A percentile compares a stretch with the other conserved stretches of the same genome.
Conservation (phyloP, 2,329 filamentous ascomycete species). For the Colletotrichum melonis region DNA sequence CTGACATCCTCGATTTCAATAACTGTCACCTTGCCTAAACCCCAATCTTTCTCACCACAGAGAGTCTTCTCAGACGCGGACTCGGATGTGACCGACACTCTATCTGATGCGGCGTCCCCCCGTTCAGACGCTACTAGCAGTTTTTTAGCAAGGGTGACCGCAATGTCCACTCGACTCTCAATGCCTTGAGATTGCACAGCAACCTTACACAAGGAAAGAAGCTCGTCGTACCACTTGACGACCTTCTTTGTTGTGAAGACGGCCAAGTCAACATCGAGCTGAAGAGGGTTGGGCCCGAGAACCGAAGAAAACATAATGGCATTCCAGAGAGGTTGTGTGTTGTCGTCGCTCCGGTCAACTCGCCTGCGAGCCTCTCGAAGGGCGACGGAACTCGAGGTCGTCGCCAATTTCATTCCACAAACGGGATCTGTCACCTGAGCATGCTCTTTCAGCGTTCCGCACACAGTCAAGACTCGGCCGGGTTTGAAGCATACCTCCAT, state of each 20-base stretch:
- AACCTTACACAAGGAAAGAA: not conserved
- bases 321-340: not conserved
- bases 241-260: not conserved
- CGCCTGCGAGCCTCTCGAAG: not conserved
- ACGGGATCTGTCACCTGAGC: not conserved
- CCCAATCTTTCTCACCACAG: not conserved
- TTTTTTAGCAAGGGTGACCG: not conserved
- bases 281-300: not conserved
- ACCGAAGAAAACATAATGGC: not conserved
- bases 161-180: not conserved
- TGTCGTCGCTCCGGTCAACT: not conserved
- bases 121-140: not conserved
- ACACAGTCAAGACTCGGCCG: no score
- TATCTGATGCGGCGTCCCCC: not conserved
- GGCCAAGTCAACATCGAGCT: constrained; percentile 1
- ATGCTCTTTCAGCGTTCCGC: not conserved
- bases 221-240: not conserved
- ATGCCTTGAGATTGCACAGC: not conserved
- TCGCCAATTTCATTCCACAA: not conserved
- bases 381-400: not conserved
- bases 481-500: not conserved
- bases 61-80: not conserved
- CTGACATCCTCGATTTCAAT: not conserved
- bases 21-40: not conserved
- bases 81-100: not conserved